Evolutionary conservation across 371 early-diverging fungal species (phyloP).

Genomic region (Saksenaea vasiformis): DNA sequence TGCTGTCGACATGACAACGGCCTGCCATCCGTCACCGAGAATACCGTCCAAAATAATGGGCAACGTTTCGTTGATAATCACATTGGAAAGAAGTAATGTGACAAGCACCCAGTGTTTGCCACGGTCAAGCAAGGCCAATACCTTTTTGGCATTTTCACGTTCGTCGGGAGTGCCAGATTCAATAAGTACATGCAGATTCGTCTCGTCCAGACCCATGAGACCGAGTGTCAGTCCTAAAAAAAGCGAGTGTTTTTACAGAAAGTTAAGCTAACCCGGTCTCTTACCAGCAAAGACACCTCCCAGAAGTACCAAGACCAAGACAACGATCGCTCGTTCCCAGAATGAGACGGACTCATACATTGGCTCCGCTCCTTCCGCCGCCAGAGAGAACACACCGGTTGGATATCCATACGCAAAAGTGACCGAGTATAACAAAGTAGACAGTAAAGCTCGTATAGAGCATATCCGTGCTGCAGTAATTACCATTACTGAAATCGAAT

Average conservation of each 20-base stretch:
- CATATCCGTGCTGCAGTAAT: constrained; percentile 6
- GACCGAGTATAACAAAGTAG: not conserved
- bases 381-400: constrained; percentile 10
- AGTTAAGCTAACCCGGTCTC: not conserved
- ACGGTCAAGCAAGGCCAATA: constrained; percentile 67
- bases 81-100: constrained; percentile 89
- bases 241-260: not conserved
- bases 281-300: constrained; percentile 78
- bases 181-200: constrained; percentile 70
- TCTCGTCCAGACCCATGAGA: constrained; percentile 77
- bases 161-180: constrained; percentile 71
- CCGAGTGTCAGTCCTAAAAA: constrained; percentile 80
- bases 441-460: constrained; percentile 8
- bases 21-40: constrained; percentile 80
- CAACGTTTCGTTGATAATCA: constrained; percentile 92
- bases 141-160: constrained; percentile 65
- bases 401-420: constrained; percentile 21
- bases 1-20: constrained; percentile 86
- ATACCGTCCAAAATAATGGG: constrained; percentile 90
- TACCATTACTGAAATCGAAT: not conserved
- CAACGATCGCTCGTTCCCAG: constrained; percentile 43
- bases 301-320: constrained; percentile 58
- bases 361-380: constrained; percentile 11
- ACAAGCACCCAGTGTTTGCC: constrained; percentile 87
- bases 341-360: constrained; percentile 28